phyloP scores from a whole-genome alignment of 2,329 filamentous ascomycete species.

The Colletotrichum navitas region DNA sequence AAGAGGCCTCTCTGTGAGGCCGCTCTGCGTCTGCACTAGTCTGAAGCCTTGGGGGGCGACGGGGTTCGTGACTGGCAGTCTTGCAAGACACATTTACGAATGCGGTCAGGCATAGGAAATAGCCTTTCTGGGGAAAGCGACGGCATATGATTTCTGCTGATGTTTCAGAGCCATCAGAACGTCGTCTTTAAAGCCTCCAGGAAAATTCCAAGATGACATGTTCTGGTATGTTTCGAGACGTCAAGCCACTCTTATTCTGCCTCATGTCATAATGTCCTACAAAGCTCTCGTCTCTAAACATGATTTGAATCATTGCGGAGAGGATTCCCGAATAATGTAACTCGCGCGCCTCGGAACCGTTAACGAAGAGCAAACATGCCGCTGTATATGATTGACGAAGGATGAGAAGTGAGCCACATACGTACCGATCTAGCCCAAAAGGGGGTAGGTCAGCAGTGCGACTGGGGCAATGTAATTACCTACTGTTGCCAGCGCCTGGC shows the following conservation, averaged over 20 bases:
- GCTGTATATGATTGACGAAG: too few species aligned
- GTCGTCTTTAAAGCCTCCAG: neutral
- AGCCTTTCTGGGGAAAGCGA: neutral
- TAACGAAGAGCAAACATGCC: neutral
- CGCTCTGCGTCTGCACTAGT: neutral
- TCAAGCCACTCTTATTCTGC: too few species aligned
- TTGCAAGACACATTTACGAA: neutral
- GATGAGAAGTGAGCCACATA: too few species aligned
- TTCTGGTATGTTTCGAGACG: neutral
- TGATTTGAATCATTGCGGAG: neutral
- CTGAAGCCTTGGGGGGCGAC: neutral
- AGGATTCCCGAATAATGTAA: neutral
- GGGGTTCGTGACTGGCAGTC: neutral
- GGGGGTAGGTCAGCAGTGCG: too few species aligned
- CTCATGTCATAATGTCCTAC: too few species aligned
- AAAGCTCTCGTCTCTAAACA: neutral
- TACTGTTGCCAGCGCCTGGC: too few species aligned
- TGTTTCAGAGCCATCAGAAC: neutral
- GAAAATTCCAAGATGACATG: neutral
- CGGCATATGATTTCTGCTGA: too few species aligned
- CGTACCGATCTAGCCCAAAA: too few species aligned
- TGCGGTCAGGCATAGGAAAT: too few species aligned
- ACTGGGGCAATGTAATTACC: too few species aligned
- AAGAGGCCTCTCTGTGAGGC: slow-evolving; percentile 25
- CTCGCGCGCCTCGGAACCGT: neutral